Evolutionary conservation across 495 filamentous ascomycete genomes (phyloP), one percentile per base, ranked within the genome.

Genomic region (Penicillium paradoxum): DNA sequence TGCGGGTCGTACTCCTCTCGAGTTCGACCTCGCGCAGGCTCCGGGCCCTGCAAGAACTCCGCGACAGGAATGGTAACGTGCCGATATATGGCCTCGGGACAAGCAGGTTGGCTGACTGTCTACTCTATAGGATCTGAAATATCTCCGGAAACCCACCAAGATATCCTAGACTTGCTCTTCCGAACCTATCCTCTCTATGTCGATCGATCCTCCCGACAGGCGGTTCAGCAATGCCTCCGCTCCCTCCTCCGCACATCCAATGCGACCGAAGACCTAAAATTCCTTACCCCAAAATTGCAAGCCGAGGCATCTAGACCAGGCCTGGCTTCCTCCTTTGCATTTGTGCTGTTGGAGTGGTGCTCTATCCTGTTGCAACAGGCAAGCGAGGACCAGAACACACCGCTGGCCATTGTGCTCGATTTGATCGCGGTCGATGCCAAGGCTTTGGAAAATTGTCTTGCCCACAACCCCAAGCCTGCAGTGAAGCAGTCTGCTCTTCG

Each of bases 301-400:
- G 53, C 51, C 6, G 95, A 98, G 69, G 76, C 86, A 0, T 71
- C 79, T 36, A 96, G 95, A 65, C 65, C 73, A 4, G 83, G 81
- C 24, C 81, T 97, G 55, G 88, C 92, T 19, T 71, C 88, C 1
- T 79, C 81, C 19, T 90, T 83, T 62, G 88, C 90, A 1, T 91
- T 96, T 59, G 88, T 95, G n/a, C 73, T 98, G 55, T 74, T 92
- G 11, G 88, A 92, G 62, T 98, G 91, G 93, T 89, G 85, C 64
- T 88, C 83, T 42, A 64, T 91, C 53, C 68, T 95, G 11, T 71
- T 93, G 37, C 83, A 87, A 61, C 74, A 81, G 78, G 38, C 77
- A 65, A 49, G 74, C 71, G 51, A 79, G 64, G 51, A 74, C 66
- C 25, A 67, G 70, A 65, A 73, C 37, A 67, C 66, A 34, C 89